Conservation (phyloP, 495 filamentous ascomycete species). For the Cryomyces antarcticus region DNA sequence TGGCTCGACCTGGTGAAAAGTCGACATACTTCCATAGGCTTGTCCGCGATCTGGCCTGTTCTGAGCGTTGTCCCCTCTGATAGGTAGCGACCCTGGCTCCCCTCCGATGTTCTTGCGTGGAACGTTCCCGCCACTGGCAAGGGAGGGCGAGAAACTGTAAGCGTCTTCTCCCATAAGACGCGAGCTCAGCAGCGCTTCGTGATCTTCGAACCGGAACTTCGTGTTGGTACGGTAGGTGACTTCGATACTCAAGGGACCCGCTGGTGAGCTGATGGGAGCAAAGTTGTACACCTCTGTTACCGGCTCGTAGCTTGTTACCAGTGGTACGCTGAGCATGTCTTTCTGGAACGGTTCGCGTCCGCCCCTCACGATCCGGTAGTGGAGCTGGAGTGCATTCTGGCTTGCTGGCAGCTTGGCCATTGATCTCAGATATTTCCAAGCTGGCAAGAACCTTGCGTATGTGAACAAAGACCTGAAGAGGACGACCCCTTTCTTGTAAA, state of each 20-base stretch:
- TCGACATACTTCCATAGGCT: conserved; percentile 82
- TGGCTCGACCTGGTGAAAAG: conserved; percentile 67
- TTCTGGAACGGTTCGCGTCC: conserved; percentile 19
- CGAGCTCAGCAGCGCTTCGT: conserved; percentile 80
- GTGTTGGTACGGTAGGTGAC: conserved; percentile 73
- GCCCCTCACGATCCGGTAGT: conserved; percentile 57
- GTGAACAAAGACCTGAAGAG: conserved; percentile 86
- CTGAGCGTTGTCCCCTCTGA: conserved; percentile 21
- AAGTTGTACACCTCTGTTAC: conserved; percentile 61
- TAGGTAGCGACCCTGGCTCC: conserved; percentile 63
- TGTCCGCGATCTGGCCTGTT: conserved; percentile 45
- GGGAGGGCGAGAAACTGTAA: conserved; percentile 60
- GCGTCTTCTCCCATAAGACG: conserved; percentile 87
- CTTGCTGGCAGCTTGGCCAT: conserved; percentile 52
- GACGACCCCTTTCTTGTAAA: conserved; percentile 91
- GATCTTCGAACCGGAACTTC: conserved; percentile 78
- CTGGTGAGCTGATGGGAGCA: conserved; percentile 63
- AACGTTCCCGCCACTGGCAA: conserved; percentile 21
- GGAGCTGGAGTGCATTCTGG: conserved; percentile 43
- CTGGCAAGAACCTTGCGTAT: conserved; percentile 62
- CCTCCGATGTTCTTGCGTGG: not conserved
- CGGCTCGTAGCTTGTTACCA: conserved; percentile 44
- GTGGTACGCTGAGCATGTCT: conserved; percentile 50
- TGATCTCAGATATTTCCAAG: conserved; percentile 43
- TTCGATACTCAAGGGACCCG: conserved; percentile 60